Percentiles rank a stretch among this genome's conserved stretches.
phyloP scores from a whole-genome alignment of 768 basidiomycete species.

The Kwoniella mangroviensis region DNA sequence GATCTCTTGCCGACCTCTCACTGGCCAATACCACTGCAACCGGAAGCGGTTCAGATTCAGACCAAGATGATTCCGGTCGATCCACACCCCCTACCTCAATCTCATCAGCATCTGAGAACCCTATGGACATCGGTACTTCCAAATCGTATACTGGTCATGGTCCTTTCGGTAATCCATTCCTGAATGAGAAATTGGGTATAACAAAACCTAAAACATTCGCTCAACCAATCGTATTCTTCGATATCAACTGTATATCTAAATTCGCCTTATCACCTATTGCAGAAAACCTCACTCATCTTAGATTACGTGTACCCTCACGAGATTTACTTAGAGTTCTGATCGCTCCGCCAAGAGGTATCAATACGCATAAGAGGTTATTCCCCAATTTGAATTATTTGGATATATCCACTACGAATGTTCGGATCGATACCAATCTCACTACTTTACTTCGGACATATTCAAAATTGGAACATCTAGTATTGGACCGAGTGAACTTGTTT shows the following conservation, averaged over 20 bases:
- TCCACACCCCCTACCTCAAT: constrained; percentile 51
- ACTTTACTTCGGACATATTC: constrained; percentile 64
- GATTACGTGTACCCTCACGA: constrained; percentile 72
- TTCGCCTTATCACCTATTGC: constrained; percentile 62
- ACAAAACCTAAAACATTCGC: constrained; percentile 62
- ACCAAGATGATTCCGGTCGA: constrained; percentile 31
- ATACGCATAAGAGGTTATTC: constrained; percentile 49
- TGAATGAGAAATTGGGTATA: constrained; percentile 47
- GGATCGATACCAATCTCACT: constrained; percentile 49
- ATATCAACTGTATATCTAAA: constrained; percentile 63
- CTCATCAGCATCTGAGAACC: constrained; percentile 44
- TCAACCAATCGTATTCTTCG: constrained; percentile 86
- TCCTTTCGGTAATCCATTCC: constrained; percentile 52
- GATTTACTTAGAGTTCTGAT: constrained; percentile 53
- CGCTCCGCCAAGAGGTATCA: constrained; percentile 25
- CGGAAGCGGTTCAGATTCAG: constrained; percentile 12
- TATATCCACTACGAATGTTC: constrained; percentile 68
- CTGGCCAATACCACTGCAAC: constrained; percentile 6
- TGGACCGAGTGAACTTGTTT: constrained; percentile 70
- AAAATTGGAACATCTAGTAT: constrained; percentile 67
- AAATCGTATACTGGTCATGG: constrained; percentile 54
- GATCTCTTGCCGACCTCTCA: constrained; percentile 43
- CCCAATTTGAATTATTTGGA: constrained; percentile 70
- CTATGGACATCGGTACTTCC: constrained; percentile 30
- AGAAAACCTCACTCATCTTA: constrained; percentile 63